phyloP scores from a whole-genome alignment of 2,329 filamentous ascomycete genomes.

The Paecilomyces fulvus region DNA sequence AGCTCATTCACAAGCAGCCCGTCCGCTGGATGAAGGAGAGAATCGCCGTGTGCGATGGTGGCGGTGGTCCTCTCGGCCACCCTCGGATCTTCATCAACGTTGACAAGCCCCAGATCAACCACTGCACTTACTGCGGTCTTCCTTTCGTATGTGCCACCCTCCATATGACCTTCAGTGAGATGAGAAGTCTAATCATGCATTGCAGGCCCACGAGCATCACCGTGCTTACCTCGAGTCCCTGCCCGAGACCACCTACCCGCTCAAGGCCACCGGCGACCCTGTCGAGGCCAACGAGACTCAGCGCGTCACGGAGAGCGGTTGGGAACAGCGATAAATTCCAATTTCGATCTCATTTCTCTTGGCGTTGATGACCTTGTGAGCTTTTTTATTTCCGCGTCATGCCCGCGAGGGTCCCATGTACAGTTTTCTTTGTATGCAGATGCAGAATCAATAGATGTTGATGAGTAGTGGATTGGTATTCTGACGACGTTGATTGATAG shows the following conservation, averaged over 20 bases:
- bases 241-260: conserved; percentile 71
- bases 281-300: conserved; percentile 52
- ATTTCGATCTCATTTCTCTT: conserved; percentile 5
- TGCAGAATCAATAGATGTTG: not conserved
- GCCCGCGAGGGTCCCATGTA: not conserved
- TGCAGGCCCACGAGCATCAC: conserved; percentile 82
- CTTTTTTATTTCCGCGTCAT: not conserved
- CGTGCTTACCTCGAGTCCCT: conserved; percentile 75
- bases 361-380: conserved; percentile 24
- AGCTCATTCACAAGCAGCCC: conserved; percentile 91
- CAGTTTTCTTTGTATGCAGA: not conserved
- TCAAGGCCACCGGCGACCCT: conserved; percentile 53
- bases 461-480: not conserved
- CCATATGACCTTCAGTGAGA: not conserved
- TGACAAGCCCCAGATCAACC: conserved; percentile 88
- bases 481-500: not conserved
- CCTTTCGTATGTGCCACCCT: conserved; percentile 64
- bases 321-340: conserved; percentile 50
- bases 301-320: conserved; percentile 49
- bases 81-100: conserved; percentile 95
- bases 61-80: conserved; percentile 82
- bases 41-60: conserved; percentile 81
- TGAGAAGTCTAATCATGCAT: conserved; percentile 4
- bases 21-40: conserved; percentile 83
- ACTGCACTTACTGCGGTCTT: conserved; percentile 86